phyloP scores from a whole-genome alignment of 345 rosid species.

The Eucalyptus polybractea region DNA sequence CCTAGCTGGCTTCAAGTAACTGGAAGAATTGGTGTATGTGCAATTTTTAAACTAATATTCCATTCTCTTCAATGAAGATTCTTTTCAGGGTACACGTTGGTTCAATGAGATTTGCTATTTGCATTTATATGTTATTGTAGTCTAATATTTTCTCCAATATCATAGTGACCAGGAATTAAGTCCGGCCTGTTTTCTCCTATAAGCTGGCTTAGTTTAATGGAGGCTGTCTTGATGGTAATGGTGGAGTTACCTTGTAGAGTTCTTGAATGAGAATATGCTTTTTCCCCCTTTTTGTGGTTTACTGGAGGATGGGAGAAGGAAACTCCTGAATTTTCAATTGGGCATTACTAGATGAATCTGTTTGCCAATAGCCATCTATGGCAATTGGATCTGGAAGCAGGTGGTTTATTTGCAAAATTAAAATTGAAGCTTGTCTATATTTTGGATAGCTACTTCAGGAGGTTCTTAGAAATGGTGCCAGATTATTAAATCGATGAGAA shows the following conservation, averaged over 20 bases:
- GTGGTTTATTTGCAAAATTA: no score
- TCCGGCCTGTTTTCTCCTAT: background rate
- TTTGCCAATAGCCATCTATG: no score
- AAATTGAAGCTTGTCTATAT: no score
- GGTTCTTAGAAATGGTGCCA: background rate
- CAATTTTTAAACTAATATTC: background rate
- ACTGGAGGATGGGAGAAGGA: no score
- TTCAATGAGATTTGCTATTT: background rate
- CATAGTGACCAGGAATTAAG: background rate
- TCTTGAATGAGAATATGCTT: background rate
- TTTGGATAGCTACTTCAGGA: no score
- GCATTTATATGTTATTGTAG: background rate
- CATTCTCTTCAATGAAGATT: background rate
- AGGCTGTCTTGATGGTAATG: background rate
- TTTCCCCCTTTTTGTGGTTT: no score
- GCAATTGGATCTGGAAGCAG: no score
- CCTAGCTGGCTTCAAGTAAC: background rate
- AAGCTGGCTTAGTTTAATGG: background rate
- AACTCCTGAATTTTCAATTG: no score
- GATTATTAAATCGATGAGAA: background rate
- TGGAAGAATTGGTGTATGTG: background rate
- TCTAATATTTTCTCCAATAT: background rate
- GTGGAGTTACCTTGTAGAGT: background rate
- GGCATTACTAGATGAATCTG: no score
- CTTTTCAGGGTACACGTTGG: background rate